Evolutionary conservation across 2,329 filamentous ascomycete species (phyloP), one percentile per base, ranked within the genome.

Genomic region (Neopestalotiopsis clavispora): DNA sequence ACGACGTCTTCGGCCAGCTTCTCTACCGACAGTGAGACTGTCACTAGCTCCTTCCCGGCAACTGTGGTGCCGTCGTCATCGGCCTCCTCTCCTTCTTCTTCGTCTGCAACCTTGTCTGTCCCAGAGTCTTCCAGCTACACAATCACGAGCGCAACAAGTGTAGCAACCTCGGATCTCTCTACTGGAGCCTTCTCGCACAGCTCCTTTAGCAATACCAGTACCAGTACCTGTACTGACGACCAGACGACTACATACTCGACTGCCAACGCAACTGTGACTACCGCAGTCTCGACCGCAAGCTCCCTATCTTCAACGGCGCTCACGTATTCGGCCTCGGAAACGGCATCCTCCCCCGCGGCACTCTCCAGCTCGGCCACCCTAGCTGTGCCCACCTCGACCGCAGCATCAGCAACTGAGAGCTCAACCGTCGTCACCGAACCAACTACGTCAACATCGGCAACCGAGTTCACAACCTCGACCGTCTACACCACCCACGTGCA

Each of bases 401-500:
- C 4, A 14, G 59, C 32, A 38, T 34, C 59, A 13, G 28, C 32
- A 23, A 38, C 32, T 6, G 14, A 28, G 28, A 59, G n/a, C 57
- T 59, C 57, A 28, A 3, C 57, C 30, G 57, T 10, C 30, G 23
- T 20, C 57, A 17, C 49, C 6, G 49, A 4, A 17, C 17, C 12
- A n/a, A 23, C 17, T 14, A 56, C 49, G 49, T 28, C 23, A 28
- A 60, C 57, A 28, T 60, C 59, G n/a, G 23, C 30, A n/a, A 42
- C 34, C 13, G 52, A 67, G 72, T 79, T 56, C 23, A 67, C 68
- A 9, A 72, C 74, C 6, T 74, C 71, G 2, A 76, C 76, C 20
- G 73, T 81, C 49, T 79, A 75, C 71, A 75, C 77, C 7, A 82
- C 80, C 14, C 77, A 68, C 9, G 73, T 76, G n/a, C 75, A 76